These are phyloP conservation scores for Phytopythium helicoides DNA, from an alignment of 352 stramenopile genomes.

Conservation along the genomic window DNA sequence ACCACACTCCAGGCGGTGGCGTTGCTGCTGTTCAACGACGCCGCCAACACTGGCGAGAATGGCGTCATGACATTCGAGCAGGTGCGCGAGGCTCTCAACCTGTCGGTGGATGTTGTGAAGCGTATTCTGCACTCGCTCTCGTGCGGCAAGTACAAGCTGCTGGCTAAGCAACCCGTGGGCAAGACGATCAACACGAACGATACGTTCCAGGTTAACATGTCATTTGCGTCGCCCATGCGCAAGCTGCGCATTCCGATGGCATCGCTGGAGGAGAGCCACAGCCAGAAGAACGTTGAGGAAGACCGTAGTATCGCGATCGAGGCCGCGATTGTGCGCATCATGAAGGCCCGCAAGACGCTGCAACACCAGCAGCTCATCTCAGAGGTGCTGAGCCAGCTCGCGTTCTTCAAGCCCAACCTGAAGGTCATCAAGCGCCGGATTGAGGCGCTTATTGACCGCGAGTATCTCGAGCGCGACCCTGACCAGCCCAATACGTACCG, in stretches of 20 bases:
- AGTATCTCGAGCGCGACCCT: constrained; percentile 97
- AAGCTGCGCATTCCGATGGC: constrained; percentile 99
- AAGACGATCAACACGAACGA: constrained; percentile 96
- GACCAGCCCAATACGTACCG: constrained; percentile 97
- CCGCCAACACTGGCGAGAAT: constrained; percentile 24
- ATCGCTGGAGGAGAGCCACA: constrained; percentile 97
- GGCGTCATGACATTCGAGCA: constrained; percentile 88
- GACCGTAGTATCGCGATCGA: constrained; percentile 97
- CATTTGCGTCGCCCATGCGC: constrained; percentile 95
- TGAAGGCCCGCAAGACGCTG: constrained; percentile 98
- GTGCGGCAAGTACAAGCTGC: constrained; percentile 98
- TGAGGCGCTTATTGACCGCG: constrained; percentile 97
- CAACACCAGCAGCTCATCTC: constrained; percentile 98
- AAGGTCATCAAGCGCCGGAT: constrained; percentile 98
- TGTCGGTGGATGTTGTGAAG: constrained; percentile 96
- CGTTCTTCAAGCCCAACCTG: constrained; percentile 98
- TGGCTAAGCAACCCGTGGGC: constrained; percentile 91
- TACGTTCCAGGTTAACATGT: constrained; percentile 93
- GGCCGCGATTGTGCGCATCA: constrained; percentile 99
- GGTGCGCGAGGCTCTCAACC: constrained; percentile 91
- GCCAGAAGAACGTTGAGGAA: constrained; percentile 98
- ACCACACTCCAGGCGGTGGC: constrained; percentile 97
- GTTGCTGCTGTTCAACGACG: constrained; percentile 94
- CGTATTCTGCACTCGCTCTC: constrained; percentile 98
- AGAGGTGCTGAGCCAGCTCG: constrained; percentile 96